Evolutionary conservation across 495 filamentous ascomycete genomes (phyloP), one percentile per base, ranked within the genome.

Genomic region (Podospora pseudoanserina): DNA sequence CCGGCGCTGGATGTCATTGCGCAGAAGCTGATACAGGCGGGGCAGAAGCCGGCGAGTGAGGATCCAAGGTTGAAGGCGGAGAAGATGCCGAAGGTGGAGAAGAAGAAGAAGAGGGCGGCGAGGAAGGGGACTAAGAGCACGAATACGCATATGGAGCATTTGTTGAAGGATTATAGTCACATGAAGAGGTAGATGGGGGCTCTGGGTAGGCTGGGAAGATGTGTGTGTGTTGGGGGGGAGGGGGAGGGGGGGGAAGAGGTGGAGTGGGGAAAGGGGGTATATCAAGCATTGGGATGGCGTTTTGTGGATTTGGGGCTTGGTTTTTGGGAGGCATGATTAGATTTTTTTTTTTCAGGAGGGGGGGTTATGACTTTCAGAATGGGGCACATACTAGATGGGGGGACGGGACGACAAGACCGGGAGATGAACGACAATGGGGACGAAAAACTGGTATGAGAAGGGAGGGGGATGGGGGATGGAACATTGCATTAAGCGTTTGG

Each of bases 91-190:
- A 84, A 83, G 59, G 85, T 85, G 71, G 90, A 91, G 64, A 86
- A 88, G 82, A 86, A 89, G 78, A 88, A 89, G 85, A 90, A 87
- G 86, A 82, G 82, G 66, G 81, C 81, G 62, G 81, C 87, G 58
- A 84, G 92, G 63, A 88, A 87, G 69, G 88, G 89, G 67, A 92
- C 90, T 28, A 96, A 93, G 84, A 90, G 90, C 55, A 97, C 93
- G 60, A 99, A 99, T 75, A 89, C 87, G 39, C 95, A 99, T 76
- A 97, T 99, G 95, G 85, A 84, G 73, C 88, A 90, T 70, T 86
- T 99, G 59, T 80, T 98, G 68, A 89, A 91, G 79, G 93, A 97
- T 74, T 96, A 93, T 69, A 90, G 88, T 34, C 85, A 90, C 77
- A 71, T 77, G 60, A 81, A 77, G 72, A 75, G 77, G 59, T 80